Evolutionary conservation across 768 basidiomycete genomes (phyloP).

Genomic region (Boletus coccyginus): DNA sequence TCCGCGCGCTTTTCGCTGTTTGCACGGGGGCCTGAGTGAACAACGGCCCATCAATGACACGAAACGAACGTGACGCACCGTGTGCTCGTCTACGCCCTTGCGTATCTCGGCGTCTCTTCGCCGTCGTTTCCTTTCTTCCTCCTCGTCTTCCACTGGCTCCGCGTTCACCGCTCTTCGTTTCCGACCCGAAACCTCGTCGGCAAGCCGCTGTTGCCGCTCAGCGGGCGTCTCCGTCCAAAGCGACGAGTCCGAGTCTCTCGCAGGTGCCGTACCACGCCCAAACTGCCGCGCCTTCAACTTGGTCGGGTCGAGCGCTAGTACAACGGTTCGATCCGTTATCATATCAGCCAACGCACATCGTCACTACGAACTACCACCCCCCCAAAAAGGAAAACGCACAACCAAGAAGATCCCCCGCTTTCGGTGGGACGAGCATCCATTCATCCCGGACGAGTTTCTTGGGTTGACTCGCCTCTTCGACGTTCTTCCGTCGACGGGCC

Average conservation of each 20-base stretch:
- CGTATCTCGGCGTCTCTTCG: constrained; percentile 68
- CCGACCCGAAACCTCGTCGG: constrained; percentile 93
- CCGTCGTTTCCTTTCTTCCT: constrained; percentile 50
- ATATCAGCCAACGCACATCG: background rate
- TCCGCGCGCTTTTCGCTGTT: constrained; percentile 48
- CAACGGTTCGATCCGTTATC: background rate
- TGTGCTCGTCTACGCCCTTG: constrained; percentile 75
- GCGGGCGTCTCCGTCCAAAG: constrained; percentile 98
- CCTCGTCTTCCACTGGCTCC: constrained; percentile 35
- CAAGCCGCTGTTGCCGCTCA: constrained; percentile 86
- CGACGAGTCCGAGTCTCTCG: constrained; percentile 50
- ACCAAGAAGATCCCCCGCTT: constrained; percentile 71
- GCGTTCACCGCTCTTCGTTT: constrained; percentile 68
- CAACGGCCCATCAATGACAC: background rate
- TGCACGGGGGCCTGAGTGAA: background rate
- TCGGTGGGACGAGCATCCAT: constrained; percentile 98
- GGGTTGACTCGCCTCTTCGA: constrained; percentile 78
- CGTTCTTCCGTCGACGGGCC: constrained; percentile 65
- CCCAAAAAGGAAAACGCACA: constrained; percentile 47
- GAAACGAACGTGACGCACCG: constrained; percentile 42
- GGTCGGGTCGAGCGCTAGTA: constrained; percentile 78
- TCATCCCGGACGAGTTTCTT: constrained; percentile 83
- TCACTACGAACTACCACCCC: no score
- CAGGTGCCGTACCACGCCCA: constrained; percentile 49
- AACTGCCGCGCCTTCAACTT: constrained; percentile 81